Base-by-base conservation (phyloP, 2,329 filamentous ascomycete genomes). In the Coniochaeta sp. region DNA sequence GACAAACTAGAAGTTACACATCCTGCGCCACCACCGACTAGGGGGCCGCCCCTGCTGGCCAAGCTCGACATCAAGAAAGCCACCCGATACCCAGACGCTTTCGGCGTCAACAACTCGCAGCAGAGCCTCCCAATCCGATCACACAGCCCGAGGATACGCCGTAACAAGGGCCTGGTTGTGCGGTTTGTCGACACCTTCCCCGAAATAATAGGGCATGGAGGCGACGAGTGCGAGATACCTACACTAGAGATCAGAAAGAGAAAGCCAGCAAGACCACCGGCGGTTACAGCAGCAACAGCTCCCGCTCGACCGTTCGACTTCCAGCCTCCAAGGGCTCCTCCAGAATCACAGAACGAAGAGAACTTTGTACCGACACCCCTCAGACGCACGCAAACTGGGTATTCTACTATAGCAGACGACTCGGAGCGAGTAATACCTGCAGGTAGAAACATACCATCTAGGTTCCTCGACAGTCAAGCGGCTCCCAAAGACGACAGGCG, bases 171-270 rank as follows among this genome's bases (percentile, higher is more conserved):
- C 67, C 72, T 94, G 55, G 73, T 73, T 4, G 91, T 96, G 31
- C 81, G 77, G 52, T 96, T 96, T 61, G 79, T 78, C 50, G 82
- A 88, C 58, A 78, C 77, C 9, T 75, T 78, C 51, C 91, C 91
- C 6, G 86, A 90, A 46, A 70, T 96, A 55, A 96, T 97, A 62
- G 92, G 92, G 46, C 86, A 92, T 67, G 92, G 92, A 53, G 92
- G 92, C 30, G 92, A 96, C 62, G 91, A 96, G 66, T 86, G 87
- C 51, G 83, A 88, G 51, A 72, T 79, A 8, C 87, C 88, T 1
- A 80, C 84, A 1, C 73, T 82, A 18, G 87, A 94, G 63, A 85
- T 96, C 51, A 84, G 82, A 5, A 77, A 74, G 63, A 73, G 71
- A 55, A 85, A 78, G 66, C 45, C 45, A 13, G 59, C 68, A 62